Evolutionary conservation across 306 rosid genomes (phyloP), one percentile per base, ranked within the genome.

Genomic region (Urtica urens): DNA sequence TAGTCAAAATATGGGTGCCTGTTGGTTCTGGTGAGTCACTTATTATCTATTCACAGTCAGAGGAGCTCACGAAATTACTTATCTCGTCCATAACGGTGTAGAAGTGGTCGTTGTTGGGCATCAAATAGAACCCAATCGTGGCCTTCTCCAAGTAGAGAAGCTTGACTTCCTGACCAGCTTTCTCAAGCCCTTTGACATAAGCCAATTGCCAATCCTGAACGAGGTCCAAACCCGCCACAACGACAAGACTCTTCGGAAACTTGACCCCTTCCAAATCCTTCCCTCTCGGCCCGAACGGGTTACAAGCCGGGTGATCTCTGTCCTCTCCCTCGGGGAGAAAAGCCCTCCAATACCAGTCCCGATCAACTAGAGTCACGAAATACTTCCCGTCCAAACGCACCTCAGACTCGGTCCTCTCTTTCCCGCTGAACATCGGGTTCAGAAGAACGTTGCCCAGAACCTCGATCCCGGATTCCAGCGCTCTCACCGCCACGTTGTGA

Each of bases 291-390:
- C 99, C 99, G 30, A 90, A 90, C 9, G 99, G 99, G 58, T 81
- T 90, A 52, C 99, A 90, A 21, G 95, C 95, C 9, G 75, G 83
- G 70, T 90, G 99, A 67, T 90, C 87, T 60, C 95, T 81, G 38
- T 90, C 95, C 71, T 79, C 95, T 30, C 92, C 95, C 62, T 81
- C 94, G 1, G 99, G 99, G 26, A 90, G 94, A 62, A 79, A 90
- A 46, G 99, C 99, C 57, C 94, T 85, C 99, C 95, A 90, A 60
- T 90, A 90, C 99, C 99, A 90, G 46, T 90, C 99, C 55, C 99
- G 64, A 37, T 85, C 99, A 62, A 63, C 72, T 27, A 79, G 46
- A 20, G 76, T 90, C 7, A 90, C 99, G 44, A 90, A 90, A 63
- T 90, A 90, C 49, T 71, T 90, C 33, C 99, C 99, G 58, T 90